Evolutionary conservation across 225 moss, liverwort and hornwort genomes (phyloP), one percentile per base, ranked within the genome.

Genomic region (Physcomitrium patens): DNA sequence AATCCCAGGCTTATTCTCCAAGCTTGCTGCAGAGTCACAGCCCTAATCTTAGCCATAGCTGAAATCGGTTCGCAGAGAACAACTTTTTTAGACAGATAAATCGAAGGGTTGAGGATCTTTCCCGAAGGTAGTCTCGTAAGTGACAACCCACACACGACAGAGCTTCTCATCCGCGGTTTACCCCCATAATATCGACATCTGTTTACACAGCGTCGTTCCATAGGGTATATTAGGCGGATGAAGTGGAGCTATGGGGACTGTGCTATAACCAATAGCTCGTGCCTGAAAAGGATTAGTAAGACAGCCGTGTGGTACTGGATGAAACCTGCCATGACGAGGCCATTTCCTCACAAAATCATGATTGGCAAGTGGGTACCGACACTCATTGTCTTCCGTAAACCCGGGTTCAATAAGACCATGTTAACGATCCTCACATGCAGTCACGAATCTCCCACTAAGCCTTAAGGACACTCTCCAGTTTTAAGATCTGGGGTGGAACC

Each of bases 391-490:
- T 56, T 10, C 19, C 88, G 91, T 60, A 54, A 54, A 0, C 17
- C 90, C 0, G 94, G 96, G 24, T 97, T 97, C 10, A 97, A 75
- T 94, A 93, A 47, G 96, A 94, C 67, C 96, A 96, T 74, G 96
- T 94, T 42, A 90, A 90, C 1, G 96, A 96, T 63, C 70, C 91
- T 18, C 84, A 83, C 27, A 91, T 83, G 82, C 77, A 79, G 52
- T 88, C 91, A 42, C 85, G 94, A 49, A 89, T 92, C 67, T 86
- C 85, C n/a, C 85, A 87, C 57, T n/a, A n/a, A n/a, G n/a, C n/a
- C n/a, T n/a, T n/a, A n/a, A n/a, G n/a, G n/a, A n/a, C 14, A 83
- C 67, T 73, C 77, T 91, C 46, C 54, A 65, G 0, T 26, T 85
- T 1, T 10, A 72, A 0, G 80, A 84, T 22, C 76, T 80, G 0